Percentiles rank a stretch among this genome's conserved stretches.
Evolutionary conservation across 2,329 filamentous ascomycete species (phyloP).

Genomic region (Clarireedia homoeocarpa): DNA sequence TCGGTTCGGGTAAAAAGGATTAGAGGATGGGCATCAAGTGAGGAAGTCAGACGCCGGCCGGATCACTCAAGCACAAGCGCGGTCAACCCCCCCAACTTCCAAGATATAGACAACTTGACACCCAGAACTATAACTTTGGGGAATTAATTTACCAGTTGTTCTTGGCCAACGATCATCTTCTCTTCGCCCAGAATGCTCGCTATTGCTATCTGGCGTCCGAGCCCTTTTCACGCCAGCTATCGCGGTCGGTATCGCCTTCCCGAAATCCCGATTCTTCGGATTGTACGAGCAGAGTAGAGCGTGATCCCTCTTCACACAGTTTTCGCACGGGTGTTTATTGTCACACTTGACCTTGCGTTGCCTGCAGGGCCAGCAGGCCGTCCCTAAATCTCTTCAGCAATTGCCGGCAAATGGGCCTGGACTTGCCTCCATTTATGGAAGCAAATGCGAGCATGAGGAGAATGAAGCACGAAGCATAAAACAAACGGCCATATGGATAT

Average conservation of each 20-base stretch:
- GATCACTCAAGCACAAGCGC: not conserved
- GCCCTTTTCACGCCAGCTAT: constrained; percentile 22
- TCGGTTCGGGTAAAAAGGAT: not conserved
- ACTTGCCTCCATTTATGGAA: not conserved
- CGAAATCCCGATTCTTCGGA: constrained; percentile 41
- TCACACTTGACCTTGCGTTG: constrained; percentile 64
- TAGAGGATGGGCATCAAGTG: not conserved
- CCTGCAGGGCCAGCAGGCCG: constrained; percentile 54
- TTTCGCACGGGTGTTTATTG: constrained; percentile 61
- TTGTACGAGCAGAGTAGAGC: constrained; percentile 59
- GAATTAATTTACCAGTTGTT: constrained; percentile 23
- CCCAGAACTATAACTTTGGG: not conserved
- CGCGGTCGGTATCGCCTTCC: constrained; percentile 10
- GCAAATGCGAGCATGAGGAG: constrained; percentile 1
- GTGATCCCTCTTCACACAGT: constrained; percentile 59
- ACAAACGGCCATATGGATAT: not conserved
- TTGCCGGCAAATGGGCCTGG: not conserved
- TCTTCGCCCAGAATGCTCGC: constrained; percentile 22
- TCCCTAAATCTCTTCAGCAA: constrained; percentile 19
- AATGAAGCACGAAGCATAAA: not conserved
- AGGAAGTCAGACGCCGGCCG: not conserved
- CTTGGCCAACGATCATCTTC: constrained; percentile 28
- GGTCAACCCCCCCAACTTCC: not conserved
- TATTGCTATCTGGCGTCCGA: constrained; percentile 25
- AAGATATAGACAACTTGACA: not conserved